Evolutionary conservation across 148 eudicot species (phyloP), one percentile per base, ranked within the genome.

Genomic region (Chenopodium suecicum): DNA sequence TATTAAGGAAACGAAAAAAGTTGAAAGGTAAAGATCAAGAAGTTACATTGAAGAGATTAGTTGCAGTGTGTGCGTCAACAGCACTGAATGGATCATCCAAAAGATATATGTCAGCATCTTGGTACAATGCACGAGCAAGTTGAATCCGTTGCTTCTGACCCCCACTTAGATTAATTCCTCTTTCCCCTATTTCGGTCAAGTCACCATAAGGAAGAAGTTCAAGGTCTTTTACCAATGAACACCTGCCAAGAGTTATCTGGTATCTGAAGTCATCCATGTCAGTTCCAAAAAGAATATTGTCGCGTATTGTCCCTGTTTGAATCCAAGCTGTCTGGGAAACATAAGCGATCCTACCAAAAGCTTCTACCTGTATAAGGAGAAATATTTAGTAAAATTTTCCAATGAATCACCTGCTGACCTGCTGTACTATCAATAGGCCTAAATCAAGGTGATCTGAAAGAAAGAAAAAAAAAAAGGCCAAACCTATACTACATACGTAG

Each of bases 41-140:
- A 80, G 70, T 76, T 85, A 95, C 99, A 82, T 86, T 91, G 62
- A 95, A 93, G 76, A 93, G 88, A 85, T 90, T 92, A 12, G 94
- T 85, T 31, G 98, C 97, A 41, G 99, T 95, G 70, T 93, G 94
- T 46, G 99, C 99, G 85, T 95, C 99, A n/a, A 95, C 99, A 52
- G 99, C 98, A 71, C 98, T 95, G 83, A 95, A 95, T 22, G 98
- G 98, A 84, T 95, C 98, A 76, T 95, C 98, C 86, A 95, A 82
- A 50, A 95, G 93, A 87, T 93, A 95, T 66, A 95, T 84, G 76
- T 93, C 98, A 37, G 99, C 94, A 79, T 95, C 83, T 81, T 88
- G 91, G 79, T 95, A 95, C 34, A 95, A 83, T 37, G 99, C 98
- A 72, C 98, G 98, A 79, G 99, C 99, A 76, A 95, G 99, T 82